A percentile compares a stretch with the other conserved stretches of the same genome.
Conservation (phyloP, 176 grass and related monocot genomes). For the Elymus sibiricus region DNA sequence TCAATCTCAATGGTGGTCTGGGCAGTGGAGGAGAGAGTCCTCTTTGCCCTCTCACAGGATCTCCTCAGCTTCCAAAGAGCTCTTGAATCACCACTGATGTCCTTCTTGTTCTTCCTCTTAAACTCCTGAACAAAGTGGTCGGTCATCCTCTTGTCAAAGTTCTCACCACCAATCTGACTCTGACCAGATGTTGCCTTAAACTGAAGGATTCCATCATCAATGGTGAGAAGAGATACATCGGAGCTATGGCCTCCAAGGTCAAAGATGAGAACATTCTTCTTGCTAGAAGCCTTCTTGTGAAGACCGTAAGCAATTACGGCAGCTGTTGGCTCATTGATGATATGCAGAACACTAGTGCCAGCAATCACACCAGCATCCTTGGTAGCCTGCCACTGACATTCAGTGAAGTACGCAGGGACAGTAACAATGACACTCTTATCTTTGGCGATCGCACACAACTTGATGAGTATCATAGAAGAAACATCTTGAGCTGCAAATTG, state of each 20-base stretch:
- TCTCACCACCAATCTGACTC: slow-evolving; percentile 56
- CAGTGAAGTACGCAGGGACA: slow-evolving; percentile 52
- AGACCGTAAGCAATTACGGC: slow-evolving; percentile 59
- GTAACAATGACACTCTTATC: slow-evolving; percentile 45
- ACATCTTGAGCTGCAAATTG: too few relatives aligned
- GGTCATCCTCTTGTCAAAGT: slow-evolving; percentile 62
- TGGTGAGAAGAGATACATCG: slow-evolving; percentile 55
- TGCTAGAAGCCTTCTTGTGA: slow-evolving; percentile 41
- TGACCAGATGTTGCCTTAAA: too few relatives aligned
- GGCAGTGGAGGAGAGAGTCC: too few relatives aligned
- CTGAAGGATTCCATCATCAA: slow-evolving; percentile 53
- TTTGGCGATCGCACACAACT: slow-evolving; percentile 57
- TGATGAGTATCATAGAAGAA: slow-evolving; percentile 54
- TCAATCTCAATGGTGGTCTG: too few relatives aligned
- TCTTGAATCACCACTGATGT: slow-evolving; percentile 49
- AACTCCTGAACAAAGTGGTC: slow-evolving; percentile 69
- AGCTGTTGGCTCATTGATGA: slow-evolving; percentile 43
- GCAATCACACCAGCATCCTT: slow-evolving; percentile 56
- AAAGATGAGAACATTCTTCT: slow-evolving; percentile 66
- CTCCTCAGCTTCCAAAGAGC: slow-evolving; percentile 38
- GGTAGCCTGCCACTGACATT: slow-evolving; percentile 58
- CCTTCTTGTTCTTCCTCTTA: slow-evolving; percentile 57
- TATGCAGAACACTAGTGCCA: slow-evolving; percentile 49
- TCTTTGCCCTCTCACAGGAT: too few relatives aligned
- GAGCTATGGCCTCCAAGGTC: slow-evolving; percentile 57